A percentile compares a stretch with the other conserved stretches of the same genome.
These are phyloP conservation scores for Saturnispora quitensis DNA, from an alignment of 805 yeast species.

Conservation along the genomic window DNA sequence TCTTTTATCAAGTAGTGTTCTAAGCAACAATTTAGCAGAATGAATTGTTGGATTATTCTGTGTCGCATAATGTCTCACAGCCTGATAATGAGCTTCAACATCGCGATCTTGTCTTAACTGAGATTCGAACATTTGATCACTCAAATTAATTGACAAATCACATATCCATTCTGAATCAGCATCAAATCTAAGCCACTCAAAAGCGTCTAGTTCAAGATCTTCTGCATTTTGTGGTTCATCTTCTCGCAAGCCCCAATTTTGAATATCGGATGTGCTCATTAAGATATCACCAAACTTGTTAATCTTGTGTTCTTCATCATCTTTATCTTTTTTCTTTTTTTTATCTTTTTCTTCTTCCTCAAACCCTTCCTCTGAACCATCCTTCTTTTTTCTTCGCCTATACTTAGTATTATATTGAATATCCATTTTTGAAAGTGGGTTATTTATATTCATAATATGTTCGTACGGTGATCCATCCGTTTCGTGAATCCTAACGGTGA, in stretches of 20 bases:
- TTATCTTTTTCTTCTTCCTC: conserved; percentile 23
- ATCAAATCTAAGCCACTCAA: conserved; percentile 97
- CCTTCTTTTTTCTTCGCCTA: conserved; percentile 65
- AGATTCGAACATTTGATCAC: conserved; percentile 90
- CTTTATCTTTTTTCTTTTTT: conserved; percentile 13
- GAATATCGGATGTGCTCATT: conserved; percentile 47
- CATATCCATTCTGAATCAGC: conserved; percentile 98
- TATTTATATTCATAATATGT: conserved; percentile 88
- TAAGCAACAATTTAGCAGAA: conserved; percentile 65
- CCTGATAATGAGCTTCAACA: conserved; percentile 89
- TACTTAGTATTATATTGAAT: conserved; percentile 93
- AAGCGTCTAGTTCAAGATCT: conserved; percentile 55
- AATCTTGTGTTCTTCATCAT: conserved; percentile 19
- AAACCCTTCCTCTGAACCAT: conserved; percentile 29
- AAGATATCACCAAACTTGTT: conserved; percentile 72
- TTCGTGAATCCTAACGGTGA: conserved; percentile 94
- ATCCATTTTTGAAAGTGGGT: conserved; percentile 75
- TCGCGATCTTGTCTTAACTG: conserved; percentile 93
- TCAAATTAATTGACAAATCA: conserved; percentile 69
- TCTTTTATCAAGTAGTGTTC: conserved; percentile 76
- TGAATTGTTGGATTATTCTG: conserved; percentile 47
- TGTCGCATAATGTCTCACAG: conserved; percentile 63
- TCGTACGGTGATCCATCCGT: conserved; percentile 99
- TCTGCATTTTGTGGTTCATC: conserved; percentile 29
- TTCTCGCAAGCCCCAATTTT: conserved; percentile 50